phyloP scores from a whole-genome alignment of 257 asterid genomes.

The Solanum peruvianum region DNA sequence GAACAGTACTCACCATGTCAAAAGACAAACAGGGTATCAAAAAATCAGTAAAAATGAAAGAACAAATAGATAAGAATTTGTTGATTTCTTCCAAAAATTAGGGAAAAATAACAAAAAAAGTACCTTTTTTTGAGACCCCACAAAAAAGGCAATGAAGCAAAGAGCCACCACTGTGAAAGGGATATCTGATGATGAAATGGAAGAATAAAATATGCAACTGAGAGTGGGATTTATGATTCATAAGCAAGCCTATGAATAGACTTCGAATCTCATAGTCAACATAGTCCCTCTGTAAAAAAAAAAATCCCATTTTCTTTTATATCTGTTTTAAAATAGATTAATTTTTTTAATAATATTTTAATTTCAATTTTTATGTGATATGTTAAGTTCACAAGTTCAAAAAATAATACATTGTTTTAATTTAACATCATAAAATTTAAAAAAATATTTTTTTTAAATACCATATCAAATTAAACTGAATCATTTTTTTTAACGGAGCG shows the following conservation, averaged over 20 bases:
- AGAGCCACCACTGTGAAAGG: neutral
- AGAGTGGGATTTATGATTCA: neutral
- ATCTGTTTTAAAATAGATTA: too few relatives aligned
- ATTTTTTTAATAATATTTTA: too few relatives aligned
- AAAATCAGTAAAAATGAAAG: neutral
- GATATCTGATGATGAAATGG: neutral
- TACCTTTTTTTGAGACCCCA: neutral
- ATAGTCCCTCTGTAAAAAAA: too few relatives aligned
- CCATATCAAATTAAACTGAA: accelerated
- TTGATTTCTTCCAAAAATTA: neutral
- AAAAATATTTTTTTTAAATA: too few relatives aligned
- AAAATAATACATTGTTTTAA: too few relatives aligned
- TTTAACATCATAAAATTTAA: too few relatives aligned
- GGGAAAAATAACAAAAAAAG: neutral
- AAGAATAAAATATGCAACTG: neutral
- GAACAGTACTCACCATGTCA: neutral
- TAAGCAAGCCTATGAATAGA: neutral
- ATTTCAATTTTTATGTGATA: too few relatives aligned
- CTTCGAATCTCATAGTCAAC: neutral
- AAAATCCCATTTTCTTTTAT: too few relatives aligned
- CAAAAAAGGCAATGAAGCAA: neutral
- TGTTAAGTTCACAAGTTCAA: accelerated
- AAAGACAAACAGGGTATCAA: neutral
- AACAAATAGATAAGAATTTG: neutral
- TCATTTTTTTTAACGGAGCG: too few relatives aligned